Base-by-base conservation (phyloP, 1,284 basidiomycete genomes). In the Athelia sp. region DNA sequence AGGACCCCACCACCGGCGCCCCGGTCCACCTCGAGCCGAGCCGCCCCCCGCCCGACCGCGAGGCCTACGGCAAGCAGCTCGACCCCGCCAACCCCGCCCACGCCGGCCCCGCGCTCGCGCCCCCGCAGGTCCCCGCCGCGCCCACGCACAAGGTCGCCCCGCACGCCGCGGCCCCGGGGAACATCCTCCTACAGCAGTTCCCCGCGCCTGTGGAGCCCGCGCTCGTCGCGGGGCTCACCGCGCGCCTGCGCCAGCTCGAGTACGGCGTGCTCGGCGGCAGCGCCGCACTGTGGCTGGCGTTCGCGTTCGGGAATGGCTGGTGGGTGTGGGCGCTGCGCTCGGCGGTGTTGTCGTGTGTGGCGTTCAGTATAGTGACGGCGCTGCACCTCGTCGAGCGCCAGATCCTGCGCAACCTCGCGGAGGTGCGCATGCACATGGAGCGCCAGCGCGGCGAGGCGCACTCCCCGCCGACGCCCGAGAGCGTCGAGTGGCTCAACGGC, bases 401-500 rank as follows among this genome's bases (percentile, higher is more conserved):
- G 36, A 40, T 40, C 6, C 36, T 40, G n/a, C 36, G 36, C 8
- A 40, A 40, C 36, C 9, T 40, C 8, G 15, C 36, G 19, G 36
- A 40, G 19, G 36, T 40, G 36, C 36, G 36, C 8, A 40, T 40
- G 36, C 36, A 40, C 36, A 40, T 40, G 36, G 36, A 40, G 36
- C 15, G 36, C 15, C 36, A 40, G 36, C 36, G 36, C 36, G 36
- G 36, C 36, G 36, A 40, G 19, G 6, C 6, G n/a, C 36, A 40
- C 36, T 40, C 36, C 19, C 36, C 36, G n/a, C 36, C 36, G n/a
- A 40, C 36, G 1, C 64, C 68, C 2, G 70, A 72, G 59, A 60
- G 65, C 8, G 67, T 70, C 13, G 75, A 80, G 56, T 90, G 87
- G 88, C 68, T 87, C 47, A 87, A 87, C 62, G 62, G 72, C 11